Evolutionary conservation across 495 filamentous ascomycete species (phyloP), one percentile per base, ranked within the genome.

Genomic region (Hypomontagnella submonticulosa): DNA sequence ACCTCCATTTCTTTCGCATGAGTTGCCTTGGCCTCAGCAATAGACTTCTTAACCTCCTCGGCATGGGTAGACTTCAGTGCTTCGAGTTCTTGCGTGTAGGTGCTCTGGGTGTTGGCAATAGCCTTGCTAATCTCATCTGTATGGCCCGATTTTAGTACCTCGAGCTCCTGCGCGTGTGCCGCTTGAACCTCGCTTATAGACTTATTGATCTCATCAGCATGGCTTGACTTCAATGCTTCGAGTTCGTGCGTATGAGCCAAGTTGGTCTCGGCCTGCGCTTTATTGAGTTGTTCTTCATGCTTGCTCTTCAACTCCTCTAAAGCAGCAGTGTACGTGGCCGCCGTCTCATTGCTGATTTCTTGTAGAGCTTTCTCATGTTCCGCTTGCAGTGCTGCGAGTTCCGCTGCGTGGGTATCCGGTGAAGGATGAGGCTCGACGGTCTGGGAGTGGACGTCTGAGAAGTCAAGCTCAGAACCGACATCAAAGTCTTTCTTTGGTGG

Each of bases 331-430:
- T 76, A 79, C 74, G 70, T 79, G 75, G 63, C 77, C 72, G 48
- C 78, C 75, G 73, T 83, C 76, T 60, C 81, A 72, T 41, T 75
- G 68, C 15, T 80, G 68, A 57, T 74, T 71, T 78, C 75, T 51
- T 79, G 59, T 11, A 86, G 72, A 46, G 79, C 71, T 56, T 78
- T 72, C 37, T 75, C 71, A 50, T 85, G 83, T 53, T 81, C 71
- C 20, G 84, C 83, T 16, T 74, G 73, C 9, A 75, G 57, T 19
- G 56, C 61, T 12, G 57, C 66, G 3, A 74, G 42, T 18, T 72
- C 63, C 38, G 66, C 66, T 2, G 52, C 60, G 30, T 63, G 50
- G 13, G 38, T 65, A 32, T 73, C 70, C 8, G 75, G 67, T 27
- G 76, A 71, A 4, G 71, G 61, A 6, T 54, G 50, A n/a, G 80